These are phyloP conservation scores for Fonsecaea nubica DNA, from an alignment of 2,329 filamentous ascomycete species.

Conservation along the genomic window DNA sequence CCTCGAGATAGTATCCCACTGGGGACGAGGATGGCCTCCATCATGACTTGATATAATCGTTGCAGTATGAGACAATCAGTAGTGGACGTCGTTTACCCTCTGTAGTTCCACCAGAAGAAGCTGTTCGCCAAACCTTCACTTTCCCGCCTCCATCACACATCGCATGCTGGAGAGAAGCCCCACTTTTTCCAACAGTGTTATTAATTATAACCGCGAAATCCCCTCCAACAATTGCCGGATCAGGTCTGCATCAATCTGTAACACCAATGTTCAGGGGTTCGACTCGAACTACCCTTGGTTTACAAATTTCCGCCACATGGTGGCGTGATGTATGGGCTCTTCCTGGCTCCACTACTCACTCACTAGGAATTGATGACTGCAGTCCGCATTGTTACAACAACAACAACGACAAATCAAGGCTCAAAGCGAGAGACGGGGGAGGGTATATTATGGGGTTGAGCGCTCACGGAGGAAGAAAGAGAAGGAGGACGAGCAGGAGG, in stretches of 20 bases:
- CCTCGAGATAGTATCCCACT: too few species aligned
- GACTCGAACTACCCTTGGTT: not conserved
- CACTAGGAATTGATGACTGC: not conserved
- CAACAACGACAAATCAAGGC: not conserved
- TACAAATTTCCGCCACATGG: not conserved
- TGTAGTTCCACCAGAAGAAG: not conserved
- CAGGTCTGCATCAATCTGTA: not conserved
- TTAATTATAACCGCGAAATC: not conserved
- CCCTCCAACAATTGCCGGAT: not conserved
- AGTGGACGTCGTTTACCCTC: not conserved
- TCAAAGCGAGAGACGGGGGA: not conserved
- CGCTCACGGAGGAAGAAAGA: conserved; percentile 14
- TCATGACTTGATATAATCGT: too few species aligned
- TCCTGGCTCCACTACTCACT: not conserved
- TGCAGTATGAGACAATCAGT: too few species aligned
- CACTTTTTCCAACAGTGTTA: not conserved
- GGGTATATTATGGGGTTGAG: conserved; percentile 6
- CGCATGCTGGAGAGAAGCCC: too few species aligned
- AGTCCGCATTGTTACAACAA: not conserved
- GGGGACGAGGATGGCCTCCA: too few species aligned
- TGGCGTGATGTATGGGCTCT: not conserved
- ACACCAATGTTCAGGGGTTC: not conserved
- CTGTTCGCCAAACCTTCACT: not conserved
- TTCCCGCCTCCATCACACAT: not conserved
- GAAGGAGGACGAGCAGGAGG: conserved; percentile 8